Conservation (phyloP, 2,329 filamentous ascomycete genomes). For the Teratosphaeria nubilosa region DNA sequence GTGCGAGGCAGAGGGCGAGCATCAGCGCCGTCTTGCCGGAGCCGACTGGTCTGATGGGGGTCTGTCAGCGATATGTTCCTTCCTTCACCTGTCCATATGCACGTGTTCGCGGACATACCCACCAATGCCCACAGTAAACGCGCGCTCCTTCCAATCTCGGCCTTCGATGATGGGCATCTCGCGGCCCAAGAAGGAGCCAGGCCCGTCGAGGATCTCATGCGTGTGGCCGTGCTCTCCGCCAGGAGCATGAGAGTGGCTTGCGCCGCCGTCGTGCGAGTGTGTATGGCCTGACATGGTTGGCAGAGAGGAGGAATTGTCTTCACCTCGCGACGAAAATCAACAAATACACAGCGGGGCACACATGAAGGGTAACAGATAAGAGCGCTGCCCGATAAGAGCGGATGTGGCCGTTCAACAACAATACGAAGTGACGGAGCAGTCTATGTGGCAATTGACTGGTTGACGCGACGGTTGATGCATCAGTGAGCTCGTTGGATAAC, state of each 20-base stretch:
- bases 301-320: neutral
- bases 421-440: too few relatives aligned
- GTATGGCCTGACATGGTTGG: conserved; percentile 2
- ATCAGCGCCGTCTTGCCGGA: conserved; percentile 96
- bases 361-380: neutral
- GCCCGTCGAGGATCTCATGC: conserved; percentile 89
- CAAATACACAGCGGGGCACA: neutral
- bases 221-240: conserved; percentile 76
- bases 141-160: conserved; percentile 75
- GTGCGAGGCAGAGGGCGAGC: conserved; percentile 78
- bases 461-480: too few relatives aligned
- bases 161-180: conserved; percentile 92
- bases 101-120: conserved; percentile 50
- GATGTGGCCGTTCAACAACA: neutral
- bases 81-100: neutral
- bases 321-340: neutral
- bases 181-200: conserved; percentile 76
- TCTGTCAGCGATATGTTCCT: neutral
- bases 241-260: conserved; percentile 27
- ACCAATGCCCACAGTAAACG: conserved; percentile 96
- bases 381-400: neutral
- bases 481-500: too few relatives aligned
- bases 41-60: conserved; percentile 66
- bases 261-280: conserved; percentile 32
- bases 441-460: too few relatives aligned